Evolutionary conservation across 2,329 filamentous ascomycete genomes (phyloP).

Genomic region (Sarocladiaceae sp.): DNA sequence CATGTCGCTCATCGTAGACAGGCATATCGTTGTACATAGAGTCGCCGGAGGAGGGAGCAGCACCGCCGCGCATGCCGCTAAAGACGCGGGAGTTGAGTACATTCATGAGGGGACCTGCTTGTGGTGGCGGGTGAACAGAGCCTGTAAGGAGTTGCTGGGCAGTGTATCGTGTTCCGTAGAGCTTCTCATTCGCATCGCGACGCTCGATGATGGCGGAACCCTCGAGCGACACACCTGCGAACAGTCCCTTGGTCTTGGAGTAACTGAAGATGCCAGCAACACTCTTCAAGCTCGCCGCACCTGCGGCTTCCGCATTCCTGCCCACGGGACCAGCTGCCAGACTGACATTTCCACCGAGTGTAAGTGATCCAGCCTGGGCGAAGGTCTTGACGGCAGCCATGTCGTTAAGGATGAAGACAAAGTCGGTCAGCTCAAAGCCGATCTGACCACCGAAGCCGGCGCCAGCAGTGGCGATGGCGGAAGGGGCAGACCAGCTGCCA

Average conservation of each 20-base stretch:
- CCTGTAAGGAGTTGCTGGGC: conserved; percentile 79
- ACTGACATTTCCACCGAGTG: conserved; percentile 91
- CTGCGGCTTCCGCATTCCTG: conserved; percentile 91
- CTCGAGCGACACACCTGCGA: conserved; percentile 91
- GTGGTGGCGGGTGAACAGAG: conserved; percentile 67
- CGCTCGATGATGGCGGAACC: conserved; percentile 90
- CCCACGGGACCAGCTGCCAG: conserved; percentile 91
- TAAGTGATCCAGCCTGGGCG: conserved; percentile 84
- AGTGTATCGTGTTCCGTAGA: conserved; percentile 79
- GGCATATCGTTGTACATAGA: conserved; percentile 90
- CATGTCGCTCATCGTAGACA: conserved; percentile 76
- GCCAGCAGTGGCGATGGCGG: conserved; percentile 73
- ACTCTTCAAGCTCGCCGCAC: conserved; percentile 82
- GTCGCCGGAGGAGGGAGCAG: conserved; percentile 38
- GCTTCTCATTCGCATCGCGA: conserved; percentile 92
- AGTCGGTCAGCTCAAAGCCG: conserved; percentile 83
- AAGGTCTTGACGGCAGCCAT: conserved; percentile 84
- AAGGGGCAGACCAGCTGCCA: conserved; percentile 74
- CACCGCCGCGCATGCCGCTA: conserved; percentile 50
- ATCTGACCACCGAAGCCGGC: conserved; percentile 82
- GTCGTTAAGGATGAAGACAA: conserved; percentile 98
- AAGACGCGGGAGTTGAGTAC: conserved; percentile 84
- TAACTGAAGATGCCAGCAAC: conserved; percentile 94
- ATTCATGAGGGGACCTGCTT: conserved; percentile 76
- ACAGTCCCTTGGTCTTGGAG: conserved; percentile 95